A percentile compares a stretch with the other conserved stretches of the same genome.
phyloP scores from a whole-genome alignment of 805 yeast species.

The Lipomyces orientalis region DNA sequence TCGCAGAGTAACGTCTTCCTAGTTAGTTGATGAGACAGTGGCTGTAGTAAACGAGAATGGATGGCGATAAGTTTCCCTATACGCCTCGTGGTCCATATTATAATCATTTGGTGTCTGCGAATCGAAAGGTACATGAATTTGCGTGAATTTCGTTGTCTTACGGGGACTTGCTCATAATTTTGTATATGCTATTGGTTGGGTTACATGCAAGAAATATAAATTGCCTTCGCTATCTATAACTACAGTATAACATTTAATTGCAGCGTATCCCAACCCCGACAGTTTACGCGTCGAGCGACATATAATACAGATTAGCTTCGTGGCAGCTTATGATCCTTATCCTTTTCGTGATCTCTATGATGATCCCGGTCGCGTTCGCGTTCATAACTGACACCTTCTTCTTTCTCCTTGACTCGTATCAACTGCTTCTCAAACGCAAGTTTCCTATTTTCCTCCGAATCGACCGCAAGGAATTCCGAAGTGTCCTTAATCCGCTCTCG shows the following conservation, averaged over 20 bases:
- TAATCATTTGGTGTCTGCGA: background rate
- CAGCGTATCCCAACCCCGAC: background rate
- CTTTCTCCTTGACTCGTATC: constrained; percentile 41
- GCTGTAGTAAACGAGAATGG: background rate
- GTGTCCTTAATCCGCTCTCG: constrained; percentile 43
- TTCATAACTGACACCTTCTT: constrained; percentile 3
- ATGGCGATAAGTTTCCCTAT: background rate
- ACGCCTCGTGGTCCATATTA: background rate
- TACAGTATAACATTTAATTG: background rate
- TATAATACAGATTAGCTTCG: background rate
- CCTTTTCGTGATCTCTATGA: constrained; percentile 17
- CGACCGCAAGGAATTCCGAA: constrained; percentile 48
- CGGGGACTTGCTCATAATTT: background rate
- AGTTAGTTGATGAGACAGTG: background rate
- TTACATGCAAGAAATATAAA: background rate
- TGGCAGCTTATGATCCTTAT: constrained; percentile 11
- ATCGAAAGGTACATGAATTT: background rate
- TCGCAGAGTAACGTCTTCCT: constrained; percentile 18
- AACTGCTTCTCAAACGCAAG: constrained; percentile 48
- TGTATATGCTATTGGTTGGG: background rate
- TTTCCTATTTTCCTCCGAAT: constrained; percentile 43
- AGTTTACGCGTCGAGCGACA: too few relatives aligned
- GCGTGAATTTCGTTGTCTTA: background rate
- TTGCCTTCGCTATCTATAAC: too few relatives aligned
- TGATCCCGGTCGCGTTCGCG: constrained; percentile 33